Evolutionary conservation across 1,284 basidiomycete species (phyloP), one percentile per base, ranked within the genome.

Genomic region (Ustilago tritici): DNA sequence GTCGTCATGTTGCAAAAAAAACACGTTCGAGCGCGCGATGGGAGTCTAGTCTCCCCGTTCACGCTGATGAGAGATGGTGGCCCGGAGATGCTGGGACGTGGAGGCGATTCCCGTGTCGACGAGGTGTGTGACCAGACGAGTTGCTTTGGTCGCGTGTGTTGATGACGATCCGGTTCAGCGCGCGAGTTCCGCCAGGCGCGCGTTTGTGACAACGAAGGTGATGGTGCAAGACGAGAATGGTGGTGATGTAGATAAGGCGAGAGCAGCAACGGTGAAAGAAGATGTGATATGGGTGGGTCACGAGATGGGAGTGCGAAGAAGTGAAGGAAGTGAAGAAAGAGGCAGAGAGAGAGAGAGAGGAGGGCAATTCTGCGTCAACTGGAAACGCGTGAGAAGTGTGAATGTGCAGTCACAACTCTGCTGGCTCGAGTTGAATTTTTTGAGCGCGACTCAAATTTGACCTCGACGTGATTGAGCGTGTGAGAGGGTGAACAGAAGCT

Each of bases 1-100:
- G 75, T 77, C 57, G 74, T 72, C 74, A 77, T 77, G 40, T 19
- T 56, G 69, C 36, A 34, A 50, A 32, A 31, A n/a, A 43, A 34
- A 50, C 56, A 63, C 56, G 56, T 49, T 63, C 40, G 15, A 61
- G 59, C 61, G 67, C 60, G 63, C 61, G 57, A 64, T 57, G 41
- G 61, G 58, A 54, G 49, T 50, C 40, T 55, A 31, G 41, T 40
- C 3, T 35, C 19, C 35, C 65, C 46, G 56, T 53, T 56, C 46
- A 54, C 62, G 61, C 54, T 61, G 41, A 12, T 23, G 65, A 40
- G 57, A 50, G 43, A 55, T 19, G 35, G 23, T 23, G 38, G 32
- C 12, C 23, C 3, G n/a, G 23, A 19, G 17, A 23, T 28, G 58
- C 10, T 57, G 56, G 23, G 23, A 28, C 9, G 40, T 14, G 34